phyloP scores from a whole-genome alignment of 108 stramenopile genomes.

The Skeletonema menzelii region DNA sequence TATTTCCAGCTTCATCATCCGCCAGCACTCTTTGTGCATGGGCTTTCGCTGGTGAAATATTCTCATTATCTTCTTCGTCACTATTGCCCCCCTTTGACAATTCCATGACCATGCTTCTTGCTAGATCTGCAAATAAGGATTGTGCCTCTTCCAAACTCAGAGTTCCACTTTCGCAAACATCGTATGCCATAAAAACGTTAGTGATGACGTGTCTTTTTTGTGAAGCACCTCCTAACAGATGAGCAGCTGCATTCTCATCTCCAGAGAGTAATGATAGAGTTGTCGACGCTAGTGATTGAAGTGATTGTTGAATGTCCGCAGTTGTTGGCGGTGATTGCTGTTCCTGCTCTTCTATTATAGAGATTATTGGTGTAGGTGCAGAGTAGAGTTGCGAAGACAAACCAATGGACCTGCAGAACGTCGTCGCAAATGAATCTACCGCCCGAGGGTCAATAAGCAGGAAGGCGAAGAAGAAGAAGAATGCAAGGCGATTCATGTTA shows the following conservation, averaged over 20 bases:
- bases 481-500: not conserved
- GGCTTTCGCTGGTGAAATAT: conserved; percentile 36
- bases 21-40: conserved; percentile 57
- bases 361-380: not conserved
- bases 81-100: conserved; percentile 23
- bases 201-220: conserved; percentile 29
- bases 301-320: conserved; percentile 35
- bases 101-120: conserved; percentile 52
- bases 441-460: not conserved
- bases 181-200: conserved; percentile 48
- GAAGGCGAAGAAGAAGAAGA: not conserved
- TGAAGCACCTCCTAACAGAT: conserved; percentile 37
- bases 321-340: not conserved
- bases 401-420: not conserved
- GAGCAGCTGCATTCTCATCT: conserved; percentile 41
- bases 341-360: not conserved
- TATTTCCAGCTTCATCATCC: conserved; percentile 51
- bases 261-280: conserved; percentile 52
- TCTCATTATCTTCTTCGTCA: not conserved
- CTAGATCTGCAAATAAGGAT: conserved; percentile 49
- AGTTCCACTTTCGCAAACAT: conserved; percentile 48
- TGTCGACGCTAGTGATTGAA: conserved; percentile 43
- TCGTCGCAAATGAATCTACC: not conserved
- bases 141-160: conserved; percentile 47
- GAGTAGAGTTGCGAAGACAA: not conserved